phyloP scores from a whole-genome alignment of 306 rosid species.

The Oxytropis ochrocephala region DNA sequence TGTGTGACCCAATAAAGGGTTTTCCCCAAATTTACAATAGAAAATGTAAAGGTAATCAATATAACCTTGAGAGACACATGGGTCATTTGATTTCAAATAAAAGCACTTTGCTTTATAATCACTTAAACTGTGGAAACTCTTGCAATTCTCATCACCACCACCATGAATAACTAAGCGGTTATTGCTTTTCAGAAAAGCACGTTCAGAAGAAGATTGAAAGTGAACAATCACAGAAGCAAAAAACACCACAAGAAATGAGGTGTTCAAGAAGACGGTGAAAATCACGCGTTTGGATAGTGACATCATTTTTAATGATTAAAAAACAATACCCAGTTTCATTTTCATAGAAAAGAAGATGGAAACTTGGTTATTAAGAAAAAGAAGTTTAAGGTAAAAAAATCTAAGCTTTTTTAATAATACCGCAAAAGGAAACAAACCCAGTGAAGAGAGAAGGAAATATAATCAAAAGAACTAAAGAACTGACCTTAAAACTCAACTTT shows the following conservation, averaged over 20 bases:
- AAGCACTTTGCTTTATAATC: conserved; percentile 37
- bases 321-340: conserved; percentile 15
- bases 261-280: conserved; percentile 41
- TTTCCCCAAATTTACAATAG: conserved; percentile 45
- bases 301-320: conserved; percentile 1
- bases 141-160: conserved; percentile 23
- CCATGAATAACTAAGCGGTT: not conserved
- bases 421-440: not conserved
- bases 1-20: conserved; percentile 31
- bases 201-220: conserved; percentile 31
- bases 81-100: conserved; percentile 33
- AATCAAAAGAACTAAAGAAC: not conserved
- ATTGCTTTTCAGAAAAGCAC: conserved; percentile 5
- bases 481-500: conserved; percentile 8
- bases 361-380: conserved; percentile 17
- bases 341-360: conserved; percentile 14
- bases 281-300: conserved; percentile 17
- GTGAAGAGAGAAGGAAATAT: not conserved
- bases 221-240: conserved; percentile 23
- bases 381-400: not conserved
- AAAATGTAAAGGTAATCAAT: conserved; percentile 44
- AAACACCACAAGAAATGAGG: conserved; percentile 31
- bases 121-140: conserved; percentile 23
- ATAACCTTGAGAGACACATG: conserved; percentile 47
- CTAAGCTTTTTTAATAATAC: not conserved